Evolutionary conservation across 192 early-diverging fungal species (phyloP).

Genomic region (Coemansia sp.): DNA sequence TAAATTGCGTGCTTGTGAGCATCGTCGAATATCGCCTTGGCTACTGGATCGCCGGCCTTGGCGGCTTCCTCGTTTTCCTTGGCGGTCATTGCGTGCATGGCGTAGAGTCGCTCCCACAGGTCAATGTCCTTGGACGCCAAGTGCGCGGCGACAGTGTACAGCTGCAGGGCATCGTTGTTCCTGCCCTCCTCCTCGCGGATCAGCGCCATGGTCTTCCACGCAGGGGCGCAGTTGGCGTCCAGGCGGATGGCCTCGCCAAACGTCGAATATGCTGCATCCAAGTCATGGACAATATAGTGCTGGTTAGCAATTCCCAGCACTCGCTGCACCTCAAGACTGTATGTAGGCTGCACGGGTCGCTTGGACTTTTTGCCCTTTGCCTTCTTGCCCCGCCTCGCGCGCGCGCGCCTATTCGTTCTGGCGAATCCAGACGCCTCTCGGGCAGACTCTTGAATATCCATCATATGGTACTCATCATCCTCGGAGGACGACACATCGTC

Average conservation of each 20-base stretch:
- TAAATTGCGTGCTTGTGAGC: constrained; percentile 79
- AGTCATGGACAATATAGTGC: constrained; percentile 71
- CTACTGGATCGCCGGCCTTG: constrained; percentile 15
- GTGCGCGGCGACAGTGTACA: constrained; percentile 91
- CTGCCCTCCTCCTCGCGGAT: constrained; percentile 88
- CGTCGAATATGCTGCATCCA: constrained; percentile 69
- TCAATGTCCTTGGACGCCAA: constrained; percentile 69
- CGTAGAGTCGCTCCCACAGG: constrained; percentile 84
- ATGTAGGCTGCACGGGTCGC: constrained; percentile 2
- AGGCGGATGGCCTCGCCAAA: constrained; percentile 79
- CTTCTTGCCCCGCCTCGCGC: not conserved
- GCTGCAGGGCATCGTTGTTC: constrained; percentile 68
- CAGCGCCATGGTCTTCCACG: constrained; percentile 89
- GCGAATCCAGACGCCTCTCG: constrained; percentile 26
- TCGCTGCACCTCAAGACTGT: constrained; percentile 58
- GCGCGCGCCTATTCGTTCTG: not conserved
- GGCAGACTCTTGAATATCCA: constrained; percentile 17
- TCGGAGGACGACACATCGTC: constrained; percentile 9
- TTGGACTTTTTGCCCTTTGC: not conserved
- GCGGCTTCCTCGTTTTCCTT: constrained; percentile 4
- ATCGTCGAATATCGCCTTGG: constrained; percentile 57
- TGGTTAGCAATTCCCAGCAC: constrained; percentile 79
- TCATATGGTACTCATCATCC: constrained; percentile 33
- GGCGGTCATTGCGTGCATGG: constrained; percentile 65
- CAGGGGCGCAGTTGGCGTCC: constrained; percentile 70